A percentile compares a stretch with the other conserved stretches of the same genome.
Evolutionary conservation across 2,329 filamentous ascomycete genomes (phyloP).

Genomic region (Clonostachys sp.): DNA sequence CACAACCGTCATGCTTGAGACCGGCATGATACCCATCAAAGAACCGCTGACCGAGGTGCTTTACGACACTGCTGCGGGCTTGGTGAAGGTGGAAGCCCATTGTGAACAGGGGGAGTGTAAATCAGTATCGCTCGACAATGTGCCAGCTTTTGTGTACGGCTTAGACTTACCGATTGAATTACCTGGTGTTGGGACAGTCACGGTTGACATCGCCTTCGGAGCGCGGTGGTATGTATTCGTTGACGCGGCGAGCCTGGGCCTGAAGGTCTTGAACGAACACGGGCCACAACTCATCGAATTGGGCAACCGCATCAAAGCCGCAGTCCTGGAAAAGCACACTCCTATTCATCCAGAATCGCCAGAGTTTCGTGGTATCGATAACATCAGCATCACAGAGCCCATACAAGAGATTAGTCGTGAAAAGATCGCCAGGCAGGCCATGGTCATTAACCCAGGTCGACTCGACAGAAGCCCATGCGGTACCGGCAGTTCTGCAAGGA

Average conservation of each 20-base stretch:
- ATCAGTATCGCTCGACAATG: slow-evolving; percentile 36
- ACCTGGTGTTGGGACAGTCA: slow-evolving; percentile 29
- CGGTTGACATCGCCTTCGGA: slow-evolving; percentile 38
- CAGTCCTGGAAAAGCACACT: slow-evolving; percentile 22
- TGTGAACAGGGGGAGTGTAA: slow-evolving; percentile 37
- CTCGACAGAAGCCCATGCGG: slow-evolving; percentile 38
- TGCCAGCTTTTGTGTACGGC: slow-evolving; percentile 32
- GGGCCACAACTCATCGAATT: slow-evolving; percentile 29
- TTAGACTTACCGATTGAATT: slow-evolving; percentile 32
- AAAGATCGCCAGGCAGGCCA: slow-evolving; percentile 28
- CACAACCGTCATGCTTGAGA: slow-evolving; percentile 38
- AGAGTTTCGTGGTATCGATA: slow-evolving; percentile 31
- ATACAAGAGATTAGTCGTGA: slow-evolving; percentile 10
- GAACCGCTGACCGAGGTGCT: slow-evolving; percentile 33
- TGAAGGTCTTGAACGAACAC: slow-evolving; percentile 23
- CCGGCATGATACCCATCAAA: slow-evolving; percentile 37
- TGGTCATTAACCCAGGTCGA: slow-evolving; percentile 34
- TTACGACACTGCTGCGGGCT: slow-evolving; percentile 37
- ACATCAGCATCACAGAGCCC: slow-evolving; percentile 31
- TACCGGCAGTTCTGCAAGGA: slow-evolving; percentile 32
- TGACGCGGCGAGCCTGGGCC: slow-evolving; percentile 25
- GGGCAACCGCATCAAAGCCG: slow-evolving; percentile 36
- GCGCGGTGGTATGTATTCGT: slow-evolving; percentile 39
- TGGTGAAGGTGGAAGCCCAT: slow-evolving; percentile 31
- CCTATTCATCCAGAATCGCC: slow-evolving; percentile 37